These are phyloP conservation scores for Blastobotrys proliferans DNA, from an alignment of 1,139 yeast species.

Conservation along the genomic window DNA sequence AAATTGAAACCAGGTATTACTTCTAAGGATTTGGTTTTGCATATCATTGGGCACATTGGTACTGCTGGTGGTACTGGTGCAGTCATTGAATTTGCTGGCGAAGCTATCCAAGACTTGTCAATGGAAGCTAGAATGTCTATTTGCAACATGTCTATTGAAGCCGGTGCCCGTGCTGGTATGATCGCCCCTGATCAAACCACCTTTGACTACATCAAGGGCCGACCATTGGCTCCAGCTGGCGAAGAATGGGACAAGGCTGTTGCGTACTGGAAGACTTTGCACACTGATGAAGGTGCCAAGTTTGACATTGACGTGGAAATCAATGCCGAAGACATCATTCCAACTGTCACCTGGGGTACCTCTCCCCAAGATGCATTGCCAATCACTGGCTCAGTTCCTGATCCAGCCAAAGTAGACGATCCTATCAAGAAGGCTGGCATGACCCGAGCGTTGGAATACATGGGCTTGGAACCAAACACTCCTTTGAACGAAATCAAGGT, in stretches of 20 bases:
- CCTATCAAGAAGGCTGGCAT: conserved; percentile 78
- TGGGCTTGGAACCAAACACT: conserved; percentile 83
- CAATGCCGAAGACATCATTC: conserved; percentile 79
- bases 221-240: conserved; percentile 93
- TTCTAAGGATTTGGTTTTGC: conserved; percentile 89
- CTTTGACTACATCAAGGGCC: conserved; percentile 80
- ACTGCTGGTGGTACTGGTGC: conserved; percentile 99
- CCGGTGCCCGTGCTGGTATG: conserved; percentile 99
- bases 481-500: conserved; percentile 68
- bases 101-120: conserved; percentile 80
- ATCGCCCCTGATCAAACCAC: conserved; percentile 91
- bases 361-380: conserved; percentile 99
- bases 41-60: conserved; percentile 93
- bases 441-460: conserved; percentile 86
- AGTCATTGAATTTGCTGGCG: conserved; percentile 95
- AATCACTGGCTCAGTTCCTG: conserved; percentile 84
- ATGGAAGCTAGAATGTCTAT: conserved; percentile 99
- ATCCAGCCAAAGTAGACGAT: conserved; percentile 68
- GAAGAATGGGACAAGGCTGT: conserved; percentile 94
- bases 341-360: conserved; percentile 99
- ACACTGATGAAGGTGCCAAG: conserved; percentile 82
- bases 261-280: conserved; percentile 81
- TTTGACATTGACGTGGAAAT: conserved; percentile 82
- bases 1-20: conserved; percentile 83
- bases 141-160: conserved; percentile 98